These are phyloP conservation scores for Raffaelea arxii DNA, from an alignment of 2,329 filamentous ascomycete species.

Conservation along the genomic window DNA sequence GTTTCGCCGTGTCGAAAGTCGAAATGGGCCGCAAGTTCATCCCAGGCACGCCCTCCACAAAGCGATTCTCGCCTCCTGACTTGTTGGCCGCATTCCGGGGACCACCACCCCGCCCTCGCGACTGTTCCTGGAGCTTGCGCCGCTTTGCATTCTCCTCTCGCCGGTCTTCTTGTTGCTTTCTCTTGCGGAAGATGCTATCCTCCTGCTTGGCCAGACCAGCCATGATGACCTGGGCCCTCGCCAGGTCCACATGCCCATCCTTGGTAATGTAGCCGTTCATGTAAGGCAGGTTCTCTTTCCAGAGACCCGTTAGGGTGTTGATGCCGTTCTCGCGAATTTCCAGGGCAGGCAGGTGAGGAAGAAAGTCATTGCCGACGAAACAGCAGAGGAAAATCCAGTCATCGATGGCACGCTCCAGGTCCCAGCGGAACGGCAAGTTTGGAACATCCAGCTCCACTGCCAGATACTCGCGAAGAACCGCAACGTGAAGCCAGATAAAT, in stretches of 20 bases:
- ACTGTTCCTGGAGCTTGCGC: slow-evolving; percentile 59
- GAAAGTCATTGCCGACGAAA: slow-evolving; percentile 96
- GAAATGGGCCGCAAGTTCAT: slow-evolving; percentile 25
- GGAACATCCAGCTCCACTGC: slow-evolving; percentile 81
- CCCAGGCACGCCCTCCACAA: slow-evolving; percentile 11
- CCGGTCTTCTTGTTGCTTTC: slow-evolving; percentile 78
- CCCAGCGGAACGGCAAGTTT: slow-evolving; percentile 75
- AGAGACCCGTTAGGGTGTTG: slow-evolving; percentile 91
- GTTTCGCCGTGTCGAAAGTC: slow-evolving; percentile 42
- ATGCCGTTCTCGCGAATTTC: slow-evolving; percentile 97
- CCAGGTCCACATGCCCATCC: slow-evolving; percentile 83
- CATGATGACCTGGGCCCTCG: slow-evolving; percentile 78
- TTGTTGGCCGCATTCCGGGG: neutral
- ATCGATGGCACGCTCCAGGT: slow-evolving; percentile 87
- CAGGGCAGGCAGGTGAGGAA: slow-evolving; percentile 92
- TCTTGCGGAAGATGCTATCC: slow-evolving; percentile 81
- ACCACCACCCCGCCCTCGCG: slow-evolving; percentile 6
- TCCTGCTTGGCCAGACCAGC: slow-evolving; percentile 85
- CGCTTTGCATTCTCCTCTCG: slow-evolving; percentile 71
- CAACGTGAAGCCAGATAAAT: slow-evolving; percentile 97
- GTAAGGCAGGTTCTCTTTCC: slow-evolving; percentile 79
- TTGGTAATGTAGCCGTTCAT: slow-evolving; percentile 98
- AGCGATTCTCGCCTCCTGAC: slow-evolving; percentile 10
- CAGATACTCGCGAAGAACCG: slow-evolving; percentile 84
- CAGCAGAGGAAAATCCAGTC: slow-evolving; percentile 99